Conservation (phyloP, 2,329 filamentous ascomycete genomes). For the Laburnicola sp. region DNA sequence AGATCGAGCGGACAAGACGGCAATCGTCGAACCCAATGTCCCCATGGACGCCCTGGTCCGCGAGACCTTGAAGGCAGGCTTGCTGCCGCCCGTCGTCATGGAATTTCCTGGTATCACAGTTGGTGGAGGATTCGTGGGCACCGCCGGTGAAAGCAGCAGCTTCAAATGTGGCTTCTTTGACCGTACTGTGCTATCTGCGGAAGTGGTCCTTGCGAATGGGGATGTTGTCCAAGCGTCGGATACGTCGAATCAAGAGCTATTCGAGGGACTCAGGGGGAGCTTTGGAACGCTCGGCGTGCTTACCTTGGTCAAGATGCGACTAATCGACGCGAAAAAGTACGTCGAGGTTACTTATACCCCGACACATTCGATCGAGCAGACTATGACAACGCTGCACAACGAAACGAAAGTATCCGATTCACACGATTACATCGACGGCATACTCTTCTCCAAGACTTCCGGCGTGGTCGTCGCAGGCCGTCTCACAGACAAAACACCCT, state of each 20-base stretch:
- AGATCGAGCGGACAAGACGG: conserved; percentile 56
- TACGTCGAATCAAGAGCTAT: conserved; percentile 56
- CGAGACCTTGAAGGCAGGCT: conserved; percentile 56
- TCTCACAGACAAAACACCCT: conserved; percentile 52
- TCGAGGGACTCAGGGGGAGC: conserved; percentile 61
- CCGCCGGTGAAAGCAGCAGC: conserved; percentile 67
- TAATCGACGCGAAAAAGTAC: conserved; percentile 57
- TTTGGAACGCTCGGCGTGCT: conserved; percentile 65
- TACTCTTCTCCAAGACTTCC: conserved; percentile 59
- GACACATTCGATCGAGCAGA: conserved; percentile 53
- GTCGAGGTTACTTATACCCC: conserved; percentile 67
- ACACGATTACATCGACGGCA: conserved; percentile 70
- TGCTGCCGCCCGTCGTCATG: conserved; percentile 69
- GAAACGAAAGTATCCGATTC: conserved; percentile 42
- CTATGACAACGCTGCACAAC: conserved; percentile 53
- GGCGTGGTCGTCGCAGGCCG: conserved; percentile 65
- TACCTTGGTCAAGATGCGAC: conserved; percentile 61
- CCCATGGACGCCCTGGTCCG: conserved; percentile 66
- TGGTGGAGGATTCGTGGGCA: conserved; percentile 68
- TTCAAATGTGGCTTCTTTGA: conserved; percentile 71
- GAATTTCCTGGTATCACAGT: conserved; percentile 72
- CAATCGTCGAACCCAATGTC: conserved; percentile 69
- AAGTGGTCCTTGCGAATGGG: conserved; percentile 65
- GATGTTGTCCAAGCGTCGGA: conserved; percentile 55
- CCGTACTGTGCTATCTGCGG: conserved; percentile 62